phyloP scores from a whole-genome alignment of 805 yeast genomes.

The Teunomyces tritomae region DNA sequence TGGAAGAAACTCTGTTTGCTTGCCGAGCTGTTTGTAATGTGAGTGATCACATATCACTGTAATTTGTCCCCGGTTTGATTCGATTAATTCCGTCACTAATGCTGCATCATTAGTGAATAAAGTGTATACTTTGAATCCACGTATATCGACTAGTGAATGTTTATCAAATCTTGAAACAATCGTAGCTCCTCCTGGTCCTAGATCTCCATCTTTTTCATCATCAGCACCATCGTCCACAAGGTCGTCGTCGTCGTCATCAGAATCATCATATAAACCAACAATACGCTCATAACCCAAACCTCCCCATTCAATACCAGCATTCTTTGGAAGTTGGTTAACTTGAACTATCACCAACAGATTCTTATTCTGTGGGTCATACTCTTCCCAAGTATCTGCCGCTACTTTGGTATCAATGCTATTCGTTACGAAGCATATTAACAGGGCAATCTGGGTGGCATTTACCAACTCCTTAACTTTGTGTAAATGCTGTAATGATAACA shows the following conservation, averaged over 20 bases:
- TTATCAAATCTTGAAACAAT: slow-evolving; percentile 1
- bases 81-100: not conserved
- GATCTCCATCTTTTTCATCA: slow-evolving; percentile 10
- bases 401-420: slow-evolving; percentile 21
- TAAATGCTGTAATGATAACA: slow-evolving; percentile 73
- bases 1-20: slow-evolving; percentile 3
- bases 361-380: slow-evolving; percentile 29
- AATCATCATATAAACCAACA: slow-evolving; percentile 36
- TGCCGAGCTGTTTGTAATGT: not conserved
- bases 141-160: not conserved
- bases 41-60: not conserved
- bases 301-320: slow-evolving; percentile 73
- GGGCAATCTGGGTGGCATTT: slow-evolving; percentile 42
- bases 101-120: slow-evolving; percentile 3
- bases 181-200: not conserved
- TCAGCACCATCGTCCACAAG: slow-evolving; percentile 27
- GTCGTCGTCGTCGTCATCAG: slow-evolving; percentile 32
- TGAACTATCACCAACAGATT: slow-evolving; percentile 48
- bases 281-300: slow-evolving; percentile 51
- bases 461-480: slow-evolving; percentile 58
- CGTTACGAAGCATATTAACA: slow-evolving; percentile 57
- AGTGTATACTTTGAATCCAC: slow-evolving; percentile 1
- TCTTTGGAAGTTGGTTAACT: slow-evolving; percentile 58
- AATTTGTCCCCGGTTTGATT: not conserved
- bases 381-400: slow-evolving; percentile 45